These are phyloP conservation scores for Phytophthora agathidicida DNA, from an alignment of 352 stramenopile species.

Conservation along the genomic window DNA sequence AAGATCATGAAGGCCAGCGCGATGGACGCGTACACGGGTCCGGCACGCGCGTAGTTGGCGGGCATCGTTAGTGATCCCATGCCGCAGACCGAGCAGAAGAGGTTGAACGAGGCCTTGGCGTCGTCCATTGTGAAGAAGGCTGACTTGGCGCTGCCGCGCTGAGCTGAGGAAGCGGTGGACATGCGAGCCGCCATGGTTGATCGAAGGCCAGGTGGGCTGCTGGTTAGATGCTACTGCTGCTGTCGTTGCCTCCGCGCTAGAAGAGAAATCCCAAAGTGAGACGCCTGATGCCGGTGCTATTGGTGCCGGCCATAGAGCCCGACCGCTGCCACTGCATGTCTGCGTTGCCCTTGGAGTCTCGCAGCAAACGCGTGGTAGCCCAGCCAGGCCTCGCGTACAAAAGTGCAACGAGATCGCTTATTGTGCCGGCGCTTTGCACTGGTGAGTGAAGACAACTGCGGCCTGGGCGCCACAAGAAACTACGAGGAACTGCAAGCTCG, in stretches of 20 bases:
- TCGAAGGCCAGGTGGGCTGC: not conserved
- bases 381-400: conserved; percentile 10
- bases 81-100: conserved; percentile 49
- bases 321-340: conserved; percentile 16
- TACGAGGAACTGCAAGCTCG: conserved; percentile 12
- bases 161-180: conserved; percentile 19
- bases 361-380: conserved; percentile 4
- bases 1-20: conserved; percentile 61
- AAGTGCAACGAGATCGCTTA: not conserved
- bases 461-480: conserved; percentile 18
- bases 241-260: conserved; percentile 17
- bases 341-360: conserved; percentile 21
- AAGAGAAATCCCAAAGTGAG: conserved; percentile 39
- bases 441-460: conserved; percentile 1
- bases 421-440: conserved; percentile 5
- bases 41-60: conserved; percentile 56
- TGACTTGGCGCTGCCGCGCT: conserved; percentile 19
- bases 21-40: conserved; percentile 42
- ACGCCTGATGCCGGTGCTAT: not conserved
- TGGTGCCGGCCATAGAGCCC: not conserved
- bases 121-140: conserved; percentile 59
- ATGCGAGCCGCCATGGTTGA: conserved; percentile 22
- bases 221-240: conserved; percentile 12
- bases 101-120: conserved; percentile 52
- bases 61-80: conserved; percentile 66